Evolutionary conservation across 2,329 filamentous ascomycete species (phyloP).

Genomic region (Eurotiales sp.): DNA sequence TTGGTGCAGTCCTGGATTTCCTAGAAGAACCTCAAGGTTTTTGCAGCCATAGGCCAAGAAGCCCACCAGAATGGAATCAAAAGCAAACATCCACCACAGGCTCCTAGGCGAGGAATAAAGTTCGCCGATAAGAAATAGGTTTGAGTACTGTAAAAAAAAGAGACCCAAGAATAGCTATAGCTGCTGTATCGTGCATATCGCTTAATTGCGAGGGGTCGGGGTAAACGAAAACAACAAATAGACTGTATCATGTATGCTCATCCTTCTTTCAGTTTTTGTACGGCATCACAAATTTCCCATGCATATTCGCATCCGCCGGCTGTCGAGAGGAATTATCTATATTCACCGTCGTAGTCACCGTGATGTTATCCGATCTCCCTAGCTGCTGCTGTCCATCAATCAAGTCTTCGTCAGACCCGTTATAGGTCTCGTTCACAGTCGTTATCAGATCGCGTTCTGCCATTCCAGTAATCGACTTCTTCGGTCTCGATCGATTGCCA

Average conservation of each 20-base stretch:
- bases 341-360: background rate
- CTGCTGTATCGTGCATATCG: too few relatives aligned
- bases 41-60: too few relatives aligned
- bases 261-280: background rate
- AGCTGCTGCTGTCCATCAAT: background rate
- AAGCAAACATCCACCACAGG: too few relatives aligned
- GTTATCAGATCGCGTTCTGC: slow-evolving; percentile 5
- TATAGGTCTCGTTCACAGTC: background rate
- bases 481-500: background rate
- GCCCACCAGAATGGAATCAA: too few relatives aligned
- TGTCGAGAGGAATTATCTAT: background rate
- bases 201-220: too few relatives aligned
- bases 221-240: too few relatives aligned
- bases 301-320: background rate
- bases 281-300: background rate
- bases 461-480: background rate
- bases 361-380: background rate
- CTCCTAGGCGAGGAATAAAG: too few relatives aligned
- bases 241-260: background rate
- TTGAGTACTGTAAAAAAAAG: too few relatives aligned
- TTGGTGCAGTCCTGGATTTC: too few relatives aligned
- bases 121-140: too few relatives aligned
- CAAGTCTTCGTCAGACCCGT: background rate
- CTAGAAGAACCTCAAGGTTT: too few relatives aligned
- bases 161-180: too few relatives aligned